These are phyloP conservation scores for Biscogniauxia sp. DNA, from an alignment of 2,329 filamentous ascomycete genomes.

Conservation along the genomic window DNA sequence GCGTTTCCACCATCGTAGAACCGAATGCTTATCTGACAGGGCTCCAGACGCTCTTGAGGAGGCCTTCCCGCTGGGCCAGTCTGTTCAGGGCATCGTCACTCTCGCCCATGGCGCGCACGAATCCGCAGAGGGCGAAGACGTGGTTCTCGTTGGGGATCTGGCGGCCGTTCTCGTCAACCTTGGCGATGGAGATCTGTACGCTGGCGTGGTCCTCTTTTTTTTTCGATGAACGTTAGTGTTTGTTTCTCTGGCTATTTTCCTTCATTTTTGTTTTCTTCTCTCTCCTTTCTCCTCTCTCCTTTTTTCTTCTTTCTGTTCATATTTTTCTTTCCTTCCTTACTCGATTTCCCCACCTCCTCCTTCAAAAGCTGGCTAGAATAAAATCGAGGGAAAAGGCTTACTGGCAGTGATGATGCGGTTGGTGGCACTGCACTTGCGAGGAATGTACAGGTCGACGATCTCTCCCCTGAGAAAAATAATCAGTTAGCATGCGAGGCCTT, in stretches of 20 bases:
- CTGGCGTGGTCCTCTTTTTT: constrained; percentile 82
- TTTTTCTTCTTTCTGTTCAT: too few relatives aligned
- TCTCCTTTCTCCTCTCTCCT: too few relatives aligned
- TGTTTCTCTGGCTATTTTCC: too few relatives aligned
- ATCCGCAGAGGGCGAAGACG: constrained; percentile 94
- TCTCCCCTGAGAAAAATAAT: constrained; percentile 61
- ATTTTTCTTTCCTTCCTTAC: too few relatives aligned
- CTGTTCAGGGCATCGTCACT: constrained; percentile 95
- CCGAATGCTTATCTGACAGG: constrained; percentile 55
- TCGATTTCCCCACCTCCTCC: too few relatives aligned
- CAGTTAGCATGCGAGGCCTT: background rate
- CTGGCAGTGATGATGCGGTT: constrained; percentile 99
- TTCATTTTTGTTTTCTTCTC: too few relatives aligned
- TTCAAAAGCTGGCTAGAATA: too few relatives aligned
- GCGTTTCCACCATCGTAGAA: constrained; percentile 21
- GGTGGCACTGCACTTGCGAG: constrained; percentile 97
- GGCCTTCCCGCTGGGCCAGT: constrained; percentile 90
- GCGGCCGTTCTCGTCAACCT: constrained; percentile 98
- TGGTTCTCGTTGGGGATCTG: constrained; percentile 93
- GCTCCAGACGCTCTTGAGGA: constrained; percentile 97
- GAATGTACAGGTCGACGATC: constrained; percentile 99
- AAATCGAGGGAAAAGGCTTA: background rate
- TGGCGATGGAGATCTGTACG: constrained; percentile 94
- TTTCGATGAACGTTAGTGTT: background rate
- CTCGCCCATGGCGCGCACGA: constrained; percentile 97